phyloP scores from a whole-genome alignment of 192 early-diverging fungal species.

The Jimgerdemannia flammicorona region DNA sequence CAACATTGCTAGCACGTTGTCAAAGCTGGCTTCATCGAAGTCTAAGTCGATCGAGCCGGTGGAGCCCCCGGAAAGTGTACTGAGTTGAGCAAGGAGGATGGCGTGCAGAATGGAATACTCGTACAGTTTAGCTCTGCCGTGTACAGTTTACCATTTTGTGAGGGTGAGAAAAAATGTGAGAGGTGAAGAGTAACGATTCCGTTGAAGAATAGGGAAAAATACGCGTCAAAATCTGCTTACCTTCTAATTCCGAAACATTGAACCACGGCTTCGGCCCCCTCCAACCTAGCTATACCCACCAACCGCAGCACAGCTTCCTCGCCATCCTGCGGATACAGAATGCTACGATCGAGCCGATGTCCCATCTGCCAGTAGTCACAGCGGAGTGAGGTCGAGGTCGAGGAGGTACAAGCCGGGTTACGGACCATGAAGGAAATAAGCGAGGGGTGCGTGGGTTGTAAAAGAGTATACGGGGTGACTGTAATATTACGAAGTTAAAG shows the following conservation, averaged over 20 bases:
- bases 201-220: background rate
- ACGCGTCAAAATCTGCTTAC: background rate
- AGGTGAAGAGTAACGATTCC: background rate
- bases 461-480: background rate
- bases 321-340: background rate
- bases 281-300: background rate
- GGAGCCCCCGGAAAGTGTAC: background rate
- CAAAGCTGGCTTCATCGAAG: no score
- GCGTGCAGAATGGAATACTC: background rate
- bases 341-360: background rate
- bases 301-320: background rate
- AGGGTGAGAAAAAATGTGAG: background rate
- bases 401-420: background rate
- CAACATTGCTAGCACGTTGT: no score
- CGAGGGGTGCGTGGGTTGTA: background rate
- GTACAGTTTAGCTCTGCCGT: background rate
- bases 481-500: background rate
- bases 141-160: background rate
- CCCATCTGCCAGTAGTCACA: background rate
- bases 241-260: background rate
- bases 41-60: background rate
- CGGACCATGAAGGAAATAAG: background rate
- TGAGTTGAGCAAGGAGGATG: background rate
- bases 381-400: background rate
- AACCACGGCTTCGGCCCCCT: background rate